Evolutionary conservation across 805 yeast species (phyloP).

Genomic region (Teunomyces atbi): DNA sequence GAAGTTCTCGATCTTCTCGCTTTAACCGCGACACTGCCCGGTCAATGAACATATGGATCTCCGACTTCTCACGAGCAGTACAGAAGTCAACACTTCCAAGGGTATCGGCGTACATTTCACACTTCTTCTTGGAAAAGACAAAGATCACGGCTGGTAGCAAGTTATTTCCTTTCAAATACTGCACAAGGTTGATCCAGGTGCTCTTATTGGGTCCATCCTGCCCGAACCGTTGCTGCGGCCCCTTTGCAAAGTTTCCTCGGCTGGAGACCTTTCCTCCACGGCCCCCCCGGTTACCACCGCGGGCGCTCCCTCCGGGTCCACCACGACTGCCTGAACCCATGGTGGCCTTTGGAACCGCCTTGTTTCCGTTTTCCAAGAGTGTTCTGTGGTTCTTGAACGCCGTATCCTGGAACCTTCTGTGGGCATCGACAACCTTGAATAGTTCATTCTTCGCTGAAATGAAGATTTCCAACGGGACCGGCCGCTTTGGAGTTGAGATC

Average conservation of each 20-base stretch:
- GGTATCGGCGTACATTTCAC: constrained; percentile 89
- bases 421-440: constrained; percentile 70
- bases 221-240: not conserved
- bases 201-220: constrained; percentile 71
- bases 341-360: constrained; percentile 34
- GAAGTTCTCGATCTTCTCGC: constrained; percentile 88
- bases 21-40: constrained; percentile 79
- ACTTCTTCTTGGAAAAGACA: constrained; percentile 89
- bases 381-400: constrained; percentile 65
- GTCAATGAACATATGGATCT: constrained; percentile 90
- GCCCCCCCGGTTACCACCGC: constrained; percentile 41
- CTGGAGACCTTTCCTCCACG: constrained; percentile 26
- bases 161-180: constrained; percentile 61
- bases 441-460: constrained; percentile 78
- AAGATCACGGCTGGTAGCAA: constrained; percentile 91
- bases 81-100: constrained; percentile 75
- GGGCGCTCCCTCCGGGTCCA: constrained; percentile 43
- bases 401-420: constrained; percentile 62
- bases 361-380: constrained; percentile 42
- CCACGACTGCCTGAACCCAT: constrained; percentile 43
- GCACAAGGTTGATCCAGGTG: constrained; percentile 74
- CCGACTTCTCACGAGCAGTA: constrained; percentile 81
- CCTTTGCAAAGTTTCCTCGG: constrained; percentile 33
- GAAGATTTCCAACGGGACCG: constrained; percentile 88
- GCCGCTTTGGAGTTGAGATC: constrained; percentile 93